Conservation (phyloP, 1,284 basidiomycete genomes). For the Afroboletus lepidellus region DNA sequence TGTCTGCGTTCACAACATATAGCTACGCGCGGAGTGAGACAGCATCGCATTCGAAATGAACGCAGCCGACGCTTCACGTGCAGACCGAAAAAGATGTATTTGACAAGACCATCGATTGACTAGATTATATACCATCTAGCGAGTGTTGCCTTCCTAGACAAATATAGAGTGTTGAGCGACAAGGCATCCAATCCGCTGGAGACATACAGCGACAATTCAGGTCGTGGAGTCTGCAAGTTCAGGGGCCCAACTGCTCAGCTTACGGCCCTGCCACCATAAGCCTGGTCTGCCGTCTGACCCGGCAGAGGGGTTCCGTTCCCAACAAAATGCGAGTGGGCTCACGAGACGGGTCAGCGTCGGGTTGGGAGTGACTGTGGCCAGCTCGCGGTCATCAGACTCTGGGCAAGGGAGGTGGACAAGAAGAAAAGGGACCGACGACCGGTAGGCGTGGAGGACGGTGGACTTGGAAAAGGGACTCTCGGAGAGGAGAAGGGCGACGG, state of each 20-base stretch:
- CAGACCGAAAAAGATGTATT: too few relatives aligned
- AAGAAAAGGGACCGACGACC: constrained; percentile 72
- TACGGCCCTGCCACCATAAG: constrained; percentile 43
- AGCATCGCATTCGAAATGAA: too few relatives aligned
- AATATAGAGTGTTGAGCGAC: too few relatives aligned
- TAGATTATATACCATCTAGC: too few relatives aligned
- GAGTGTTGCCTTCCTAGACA: too few relatives aligned
- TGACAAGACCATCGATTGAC: too few relatives aligned
- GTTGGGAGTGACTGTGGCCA: constrained; percentile 22
- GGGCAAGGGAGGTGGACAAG: constrained; percentile 71
- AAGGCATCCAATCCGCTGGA: too few relatives aligned
- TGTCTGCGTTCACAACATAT: too few relatives aligned
- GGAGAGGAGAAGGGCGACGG: constrained; percentile 73
- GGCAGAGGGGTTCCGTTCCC: constrained; percentile 47
- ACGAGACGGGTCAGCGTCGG: constrained; percentile 22
- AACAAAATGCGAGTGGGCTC: constrained; percentile 48
- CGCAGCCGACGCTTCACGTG: too few relatives aligned
- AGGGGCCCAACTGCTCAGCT: constrained; percentile 22
- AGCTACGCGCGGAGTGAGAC: too few relatives aligned
- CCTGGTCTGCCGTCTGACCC: constrained; percentile 44
- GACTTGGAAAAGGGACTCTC: constrained; percentile 73
- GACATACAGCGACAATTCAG: too few relatives aligned
- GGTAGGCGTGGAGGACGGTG: constrained; percentile 64
- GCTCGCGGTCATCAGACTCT: neutral
- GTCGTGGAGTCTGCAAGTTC: constrained; percentile 1